Conservation (phyloP, 2,329 filamentous ascomycete species). For the Exophiala viscosa region DNA sequence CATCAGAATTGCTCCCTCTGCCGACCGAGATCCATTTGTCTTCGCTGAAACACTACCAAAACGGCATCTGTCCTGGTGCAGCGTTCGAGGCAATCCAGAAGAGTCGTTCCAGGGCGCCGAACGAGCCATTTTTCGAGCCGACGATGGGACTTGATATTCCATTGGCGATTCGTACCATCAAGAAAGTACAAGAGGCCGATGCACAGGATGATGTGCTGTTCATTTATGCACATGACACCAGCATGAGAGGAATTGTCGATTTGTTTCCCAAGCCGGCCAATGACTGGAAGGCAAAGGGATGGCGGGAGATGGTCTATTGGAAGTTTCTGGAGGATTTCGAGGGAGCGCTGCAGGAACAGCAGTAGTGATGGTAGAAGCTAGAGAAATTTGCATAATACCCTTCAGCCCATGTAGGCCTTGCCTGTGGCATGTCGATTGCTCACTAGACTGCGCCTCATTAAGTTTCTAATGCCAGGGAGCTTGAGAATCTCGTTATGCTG, state of each 20-base stretch:
- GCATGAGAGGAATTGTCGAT: slow-evolving; percentile 25
- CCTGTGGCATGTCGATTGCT: too few relatives aligned
- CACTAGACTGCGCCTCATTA: too few relatives aligned
- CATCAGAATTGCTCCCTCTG: slow-evolving; percentile 29
- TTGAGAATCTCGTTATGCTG: too few relatives aligned
- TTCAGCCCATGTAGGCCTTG: too few relatives aligned
- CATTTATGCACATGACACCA: slow-evolving; percentile 29
- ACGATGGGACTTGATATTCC: slow-evolving; percentile 8
- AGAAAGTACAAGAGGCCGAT: slow-evolving; percentile 19
- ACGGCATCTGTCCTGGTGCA: not conserved
- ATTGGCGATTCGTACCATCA: slow-evolving; percentile 8
- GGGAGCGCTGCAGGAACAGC: slow-evolving; percentile 3
- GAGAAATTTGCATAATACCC: too few relatives aligned
- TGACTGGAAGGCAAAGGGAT: slow-evolving; percentile 6
- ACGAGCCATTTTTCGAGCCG: slow-evolving; percentile 30
- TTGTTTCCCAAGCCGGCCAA: slow-evolving; percentile 28
- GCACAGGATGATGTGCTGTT: slow-evolving; percentile 30
- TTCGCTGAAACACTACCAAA: not conserved
- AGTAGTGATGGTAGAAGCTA: too few relatives aligned
- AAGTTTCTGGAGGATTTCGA: slow-evolving; percentile 17
- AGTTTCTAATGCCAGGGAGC: too few relatives aligned
- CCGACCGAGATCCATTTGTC: slow-evolving; percentile 17
- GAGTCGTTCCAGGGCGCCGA: not conserved
- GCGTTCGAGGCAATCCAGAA: not conserved
- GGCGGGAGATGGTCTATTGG: slow-evolving; percentile 14